Conservation (phyloP, 106 monocot genomes). For the Platanthera guangdongensis region DNA sequence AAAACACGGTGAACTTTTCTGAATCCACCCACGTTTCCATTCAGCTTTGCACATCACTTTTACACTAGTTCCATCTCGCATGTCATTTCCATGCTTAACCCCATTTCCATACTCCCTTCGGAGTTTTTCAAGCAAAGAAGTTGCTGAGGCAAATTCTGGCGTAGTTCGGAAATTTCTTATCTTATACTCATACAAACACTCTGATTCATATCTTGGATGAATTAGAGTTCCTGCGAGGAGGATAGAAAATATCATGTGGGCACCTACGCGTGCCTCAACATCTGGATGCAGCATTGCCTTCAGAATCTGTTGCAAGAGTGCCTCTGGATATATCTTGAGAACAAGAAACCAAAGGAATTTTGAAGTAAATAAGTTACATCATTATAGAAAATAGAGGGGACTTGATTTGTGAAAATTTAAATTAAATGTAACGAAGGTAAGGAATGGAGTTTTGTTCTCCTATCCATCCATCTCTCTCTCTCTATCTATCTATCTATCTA, state of each 20-base stretch:
- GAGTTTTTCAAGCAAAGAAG: conserved; percentile 87
- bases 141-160: conserved; percentile 77
- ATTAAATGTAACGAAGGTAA: neutral
- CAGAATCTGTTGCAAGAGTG: conserved; percentile 67
- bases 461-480: too few relatives aligned
- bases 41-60: conserved; percentile 39
- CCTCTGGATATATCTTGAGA: conserved; percentile 76
- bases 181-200: conserved; percentile 45
- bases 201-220: conserved; percentile 40
- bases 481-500: too few relatives aligned
- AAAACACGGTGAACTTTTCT: conserved; percentile 57
- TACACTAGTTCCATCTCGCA: conserved; percentile 20
- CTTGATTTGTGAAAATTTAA: neutral
- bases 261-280: conserved; percentile 73
- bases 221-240: conserved; percentile 47
- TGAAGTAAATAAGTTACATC: neutral
- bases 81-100: conserved; percentile 32
- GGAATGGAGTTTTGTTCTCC: too few relatives aligned
- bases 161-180: conserved; percentile 63
- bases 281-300: conserved; percentile 93
- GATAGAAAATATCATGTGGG: conserved; percentile 73
- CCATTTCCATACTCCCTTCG: conserved; percentile 54
- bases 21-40: conserved; percentile 26
- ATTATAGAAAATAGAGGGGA: conserved; percentile 1
- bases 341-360: neutral